Base-by-base conservation (phyloP, 345 rosid genomes). In the Populus alba region DNA sequence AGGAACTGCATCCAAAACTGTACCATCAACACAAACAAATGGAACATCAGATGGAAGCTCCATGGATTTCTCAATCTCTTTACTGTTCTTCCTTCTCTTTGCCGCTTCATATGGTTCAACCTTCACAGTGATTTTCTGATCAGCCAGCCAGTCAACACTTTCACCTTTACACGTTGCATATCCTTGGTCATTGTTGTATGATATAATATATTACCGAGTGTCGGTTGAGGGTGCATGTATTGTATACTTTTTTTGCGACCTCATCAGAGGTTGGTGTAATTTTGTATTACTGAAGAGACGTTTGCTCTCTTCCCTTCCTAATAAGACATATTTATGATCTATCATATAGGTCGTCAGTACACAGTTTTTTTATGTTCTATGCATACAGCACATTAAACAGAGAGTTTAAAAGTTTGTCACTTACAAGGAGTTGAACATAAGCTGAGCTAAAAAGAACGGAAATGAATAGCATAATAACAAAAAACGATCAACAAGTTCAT, bases 41-140 rank as follows among this genome's bases (percentile, higher is more conserved):
- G 87, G 91, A 39, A 71, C 88, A 73, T 91, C 97, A 62, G 87
- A 84, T 69, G 94, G 89, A 78, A 89, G 85, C 92, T 86, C 87
- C 75, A 78, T 75, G 84, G 87, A 80, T 78, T 72, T 89, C 75
- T 86, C 98, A 18, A 75, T 86, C 78, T 83, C 91, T 55, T 79
- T 89, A 80, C 83, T 89, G 62, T 25, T 78, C 71, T 77, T 89
- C 82, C 83, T 88, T 61, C 78, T 95, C 65, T 80, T 90, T 43
- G 86, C 88, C 0, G 87, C 92, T 71, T 88, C 93, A 6, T 88
- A 78, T 78, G 79, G 80, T 62, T 84, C 89, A 72, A 80, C 83
- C 82, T 87, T 82, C 81, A 55, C 79, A 71, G 69, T 79, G 86
- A 91, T 77, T 65, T 72, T 68, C 49, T 27, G 23, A 43, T 70